Percentiles rank a stretch among this genome's conserved stretches.
Conservation (phyloP, 83 land plant genomes). For the Thuja plicata region DNA sequence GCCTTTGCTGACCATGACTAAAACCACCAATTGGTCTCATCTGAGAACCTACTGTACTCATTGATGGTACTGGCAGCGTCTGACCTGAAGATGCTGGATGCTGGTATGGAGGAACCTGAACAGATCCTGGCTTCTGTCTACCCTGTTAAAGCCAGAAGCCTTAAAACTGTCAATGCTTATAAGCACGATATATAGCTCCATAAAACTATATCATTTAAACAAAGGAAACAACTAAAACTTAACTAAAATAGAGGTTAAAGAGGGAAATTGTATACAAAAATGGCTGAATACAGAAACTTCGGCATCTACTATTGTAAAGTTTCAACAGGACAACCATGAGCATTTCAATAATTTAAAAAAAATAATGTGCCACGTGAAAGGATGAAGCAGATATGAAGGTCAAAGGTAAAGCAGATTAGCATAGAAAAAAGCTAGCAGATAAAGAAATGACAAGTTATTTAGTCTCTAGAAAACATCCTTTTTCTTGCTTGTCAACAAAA, state of each 20-base stretch:
- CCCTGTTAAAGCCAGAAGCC: neutral
- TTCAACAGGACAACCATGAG: neutral
- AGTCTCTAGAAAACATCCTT: neutral
- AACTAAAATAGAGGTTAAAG: neutral
- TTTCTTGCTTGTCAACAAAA: neutral
- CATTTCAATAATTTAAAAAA: neutral
- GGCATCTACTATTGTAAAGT: neutral
- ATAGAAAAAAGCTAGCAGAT: neutral
- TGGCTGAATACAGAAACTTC: neutral
- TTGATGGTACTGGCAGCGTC: constrained; percentile 29
- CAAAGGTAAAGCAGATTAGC: neutral
- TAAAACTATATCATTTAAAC: neutral
- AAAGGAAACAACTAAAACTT: neutral
- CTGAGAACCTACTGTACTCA: constrained; percentile 41
- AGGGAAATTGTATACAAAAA: neutral
- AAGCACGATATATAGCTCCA: neutral
- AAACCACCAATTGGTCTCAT: constrained; percentile 27
- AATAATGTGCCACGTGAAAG: neutral
- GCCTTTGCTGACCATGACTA: constrained; percentile 36
- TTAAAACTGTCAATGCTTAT: neutral
- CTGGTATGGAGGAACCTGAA: constrained; percentile 8
- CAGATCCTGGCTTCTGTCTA: constrained; percentile 6
- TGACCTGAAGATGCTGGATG: constrained; percentile 20
- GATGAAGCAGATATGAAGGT: neutral
- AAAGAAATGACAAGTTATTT: neutral